These are phyloP conservation scores for Sarocladium strictum DNA, from an alignment of 2,329 filamentous ascomycete genomes.

Conservation along the genomic window DNA sequence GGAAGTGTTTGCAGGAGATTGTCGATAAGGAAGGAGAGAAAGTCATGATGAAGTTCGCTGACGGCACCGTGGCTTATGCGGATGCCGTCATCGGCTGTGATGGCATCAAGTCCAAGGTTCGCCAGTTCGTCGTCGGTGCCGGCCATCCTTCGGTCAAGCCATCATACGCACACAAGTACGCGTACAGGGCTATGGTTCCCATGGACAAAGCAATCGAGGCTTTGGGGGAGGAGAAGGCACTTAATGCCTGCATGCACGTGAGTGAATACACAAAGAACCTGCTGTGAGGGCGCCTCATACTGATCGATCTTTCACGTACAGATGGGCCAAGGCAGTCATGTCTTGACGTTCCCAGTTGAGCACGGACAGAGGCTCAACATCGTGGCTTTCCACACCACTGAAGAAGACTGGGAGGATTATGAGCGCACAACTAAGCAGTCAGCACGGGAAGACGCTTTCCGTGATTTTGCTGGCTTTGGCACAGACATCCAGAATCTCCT, in stretches of 20 bases:
- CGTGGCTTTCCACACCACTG: slow-evolving; percentile 35
- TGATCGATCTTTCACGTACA: too few relatives aligned
- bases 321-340: slow-evolving; percentile 44
- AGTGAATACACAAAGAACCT: too few relatives aligned
- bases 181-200: slow-evolving; percentile 40
- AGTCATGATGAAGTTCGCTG: slow-evolving; percentile 28
- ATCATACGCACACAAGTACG: slow-evolving; percentile 49
- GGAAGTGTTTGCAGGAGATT: slow-evolving; percentile 28
- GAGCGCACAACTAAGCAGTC: slow-evolving; percentile 17
- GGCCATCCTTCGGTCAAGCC: slow-evolving; percentile 27
- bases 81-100: slow-evolving; percentile 53
- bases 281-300: too few relatives aligned
- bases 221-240: slow-evolving; percentile 33
- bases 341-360: slow-evolving; percentile 53
- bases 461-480: slow-evolving; percentile 29
- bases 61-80: slow-evolving; percentile 31
- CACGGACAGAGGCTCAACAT: slow-evolving; percentile 50
- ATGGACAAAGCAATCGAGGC: slow-evolving; percentile 48
- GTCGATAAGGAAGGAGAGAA: slow-evolving; percentile 18
- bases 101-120: slow-evolving; percentile 54
- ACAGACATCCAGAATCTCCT: slow-evolving; percentile 24
- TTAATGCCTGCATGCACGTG: slow-evolving; percentile 22
- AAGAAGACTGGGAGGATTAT: slow-evolving; percentile 22
- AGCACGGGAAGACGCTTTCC: slow-evolving; percentile 25
- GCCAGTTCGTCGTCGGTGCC: slow-evolving; percentile 21